Conservation (phyloP, 2,329 filamentous ascomycete genomes). For the Penicillium verrucosum region DNA sequence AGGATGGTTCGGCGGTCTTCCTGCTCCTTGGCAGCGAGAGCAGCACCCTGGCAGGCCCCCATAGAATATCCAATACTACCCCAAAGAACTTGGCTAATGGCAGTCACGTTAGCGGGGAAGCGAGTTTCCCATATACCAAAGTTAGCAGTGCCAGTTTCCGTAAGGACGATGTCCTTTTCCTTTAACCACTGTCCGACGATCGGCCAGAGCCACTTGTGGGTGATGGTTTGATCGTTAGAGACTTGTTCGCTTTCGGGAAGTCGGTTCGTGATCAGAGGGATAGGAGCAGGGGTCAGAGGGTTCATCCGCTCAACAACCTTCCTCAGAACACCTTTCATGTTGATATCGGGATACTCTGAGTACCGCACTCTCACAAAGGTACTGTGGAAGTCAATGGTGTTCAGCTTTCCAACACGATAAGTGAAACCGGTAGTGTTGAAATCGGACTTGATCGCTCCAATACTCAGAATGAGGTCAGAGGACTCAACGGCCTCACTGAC, state of each 20-base stretch:
- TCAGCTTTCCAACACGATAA: conserved; percentile 73
- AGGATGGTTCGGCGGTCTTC: conserved; percentile 67
- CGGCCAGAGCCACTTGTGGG: conserved; percentile 66
- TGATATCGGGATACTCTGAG: conserved; percentile 72
- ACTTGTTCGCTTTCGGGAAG: conserved; percentile 36
- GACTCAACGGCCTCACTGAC: conserved; percentile 41
- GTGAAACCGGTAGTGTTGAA: conserved; percentile 68
- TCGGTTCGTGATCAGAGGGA: conserved; percentile 56
- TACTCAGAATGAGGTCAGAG: conserved; percentile 43
- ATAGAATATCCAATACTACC: conserved; percentile 65
- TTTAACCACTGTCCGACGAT: conserved; percentile 69
- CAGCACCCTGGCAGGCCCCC: conserved; percentile 64
- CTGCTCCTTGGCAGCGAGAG: conserved; percentile 68
- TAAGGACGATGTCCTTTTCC: conserved; percentile 72
- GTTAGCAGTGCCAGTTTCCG: conserved; percentile 83
- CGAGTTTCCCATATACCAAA: conserved; percentile 84
- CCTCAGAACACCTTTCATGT: conserved; percentile 75
- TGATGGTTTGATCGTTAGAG: conserved; percentile 41
- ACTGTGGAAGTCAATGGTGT: conserved; percentile 81
- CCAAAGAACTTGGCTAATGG: conserved; percentile 75
- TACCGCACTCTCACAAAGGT: conserved; percentile 70
- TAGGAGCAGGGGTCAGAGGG: conserved; percentile 54
- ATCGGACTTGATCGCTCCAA: conserved; percentile 46
- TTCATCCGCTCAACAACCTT: conserved; percentile 62
- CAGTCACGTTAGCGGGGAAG: conserved; percentile 74